Percentiles rank a stretch among this genome's conserved stretches.
These are phyloP conservation scores for Effrenium voratum DNA, from an alignment of 73 alveolate species.

Conservation along the genomic window DNA sequence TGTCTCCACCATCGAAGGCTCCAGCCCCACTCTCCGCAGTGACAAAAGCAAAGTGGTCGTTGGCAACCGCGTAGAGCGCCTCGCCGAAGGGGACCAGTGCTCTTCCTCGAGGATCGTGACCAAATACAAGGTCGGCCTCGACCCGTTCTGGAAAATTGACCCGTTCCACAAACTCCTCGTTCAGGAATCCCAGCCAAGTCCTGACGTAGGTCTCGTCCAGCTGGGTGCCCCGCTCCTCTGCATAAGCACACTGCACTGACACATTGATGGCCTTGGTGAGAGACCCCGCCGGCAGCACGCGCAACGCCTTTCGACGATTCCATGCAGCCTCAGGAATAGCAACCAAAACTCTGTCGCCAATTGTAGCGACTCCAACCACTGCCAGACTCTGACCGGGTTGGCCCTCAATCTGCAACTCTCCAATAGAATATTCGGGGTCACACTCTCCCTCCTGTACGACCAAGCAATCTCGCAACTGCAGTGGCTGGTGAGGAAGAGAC, in stretches of 20 bases:
- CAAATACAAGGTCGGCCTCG: too few relatives aligned
- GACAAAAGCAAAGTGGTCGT: slow-evolving; percentile 1
- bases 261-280: neutral
- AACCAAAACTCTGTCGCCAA: neutral
- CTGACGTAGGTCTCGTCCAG: neutral
- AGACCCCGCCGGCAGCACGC: neutral
- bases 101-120: too few relatives aligned
- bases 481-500: neutral
- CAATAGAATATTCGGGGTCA: neutral
- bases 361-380: neutral
- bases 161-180: neutral
- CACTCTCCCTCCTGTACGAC: neutral
- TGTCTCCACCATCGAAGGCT: neutral
- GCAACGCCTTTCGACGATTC: neutral
- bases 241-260: neutral
- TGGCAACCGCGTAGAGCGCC: neutral
- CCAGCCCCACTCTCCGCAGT: neutral
- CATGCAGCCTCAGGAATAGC: neutral
- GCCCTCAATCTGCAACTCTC: neutral
- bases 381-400: neutral
- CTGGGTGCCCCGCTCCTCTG: neutral
- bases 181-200: neutral
- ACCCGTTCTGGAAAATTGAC: neutral
- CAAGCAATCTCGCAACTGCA: neutral
- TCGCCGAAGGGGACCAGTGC: neutral